Evolutionary conservation across 352 stramenopile species (phyloP).

Genomic region (Globisporangium cylindrosporum): DNA sequence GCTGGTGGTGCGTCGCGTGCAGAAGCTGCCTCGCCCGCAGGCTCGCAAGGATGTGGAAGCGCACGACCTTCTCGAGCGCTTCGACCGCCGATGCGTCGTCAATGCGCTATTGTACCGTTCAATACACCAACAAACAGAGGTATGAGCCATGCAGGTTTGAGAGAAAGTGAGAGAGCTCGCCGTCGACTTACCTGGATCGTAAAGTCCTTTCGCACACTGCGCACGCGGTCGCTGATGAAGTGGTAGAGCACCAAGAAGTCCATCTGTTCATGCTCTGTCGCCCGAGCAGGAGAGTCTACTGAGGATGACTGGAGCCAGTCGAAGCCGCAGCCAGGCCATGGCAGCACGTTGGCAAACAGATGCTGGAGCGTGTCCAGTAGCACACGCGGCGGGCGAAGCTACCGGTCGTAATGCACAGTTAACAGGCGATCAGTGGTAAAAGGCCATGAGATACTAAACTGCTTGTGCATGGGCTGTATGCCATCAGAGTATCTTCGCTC

Average conservation of each 20-base stretch:
- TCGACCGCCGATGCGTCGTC: slow-evolving; percentile 28
- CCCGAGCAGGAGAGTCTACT: neutral
- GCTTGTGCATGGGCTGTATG: no score
- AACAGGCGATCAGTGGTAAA: neutral
- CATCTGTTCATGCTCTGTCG: slow-evolving; percentile 6
- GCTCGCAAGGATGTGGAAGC: slow-evolving; percentile 59
- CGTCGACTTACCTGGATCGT: slow-evolving; percentile 46
- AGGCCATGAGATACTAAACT: neutral
- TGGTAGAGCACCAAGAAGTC: slow-evolving; percentile 64
- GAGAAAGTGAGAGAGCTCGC: neutral
- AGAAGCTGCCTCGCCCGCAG: slow-evolving; percentile 39
- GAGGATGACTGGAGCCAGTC: slow-evolving; percentile 10
- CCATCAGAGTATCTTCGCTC: no score
- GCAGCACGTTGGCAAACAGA: slow-evolving; percentile 38
- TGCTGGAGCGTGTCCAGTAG: slow-evolving; percentile 42
- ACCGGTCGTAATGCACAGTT: neutral
- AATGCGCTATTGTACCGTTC: slow-evolving; percentile 27
- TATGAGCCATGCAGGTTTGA: neutral
- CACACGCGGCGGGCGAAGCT: slow-evolving; percentile 35
- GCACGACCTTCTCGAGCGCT: slow-evolving; percentile 42
- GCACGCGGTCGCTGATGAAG: slow-evolving; percentile 68
- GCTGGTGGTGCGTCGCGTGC: slow-evolving; percentile 3
- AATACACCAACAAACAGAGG: neutral
- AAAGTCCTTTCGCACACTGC: slow-evolving; percentile 71
- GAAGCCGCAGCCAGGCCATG: slow-evolving; percentile 33